Evolutionary conservation across 1,284 basidiomycete genomes (phyloP), one percentile per base, ranked within the genome.

Genomic region (Fomitopsis schrenkii): DNA sequence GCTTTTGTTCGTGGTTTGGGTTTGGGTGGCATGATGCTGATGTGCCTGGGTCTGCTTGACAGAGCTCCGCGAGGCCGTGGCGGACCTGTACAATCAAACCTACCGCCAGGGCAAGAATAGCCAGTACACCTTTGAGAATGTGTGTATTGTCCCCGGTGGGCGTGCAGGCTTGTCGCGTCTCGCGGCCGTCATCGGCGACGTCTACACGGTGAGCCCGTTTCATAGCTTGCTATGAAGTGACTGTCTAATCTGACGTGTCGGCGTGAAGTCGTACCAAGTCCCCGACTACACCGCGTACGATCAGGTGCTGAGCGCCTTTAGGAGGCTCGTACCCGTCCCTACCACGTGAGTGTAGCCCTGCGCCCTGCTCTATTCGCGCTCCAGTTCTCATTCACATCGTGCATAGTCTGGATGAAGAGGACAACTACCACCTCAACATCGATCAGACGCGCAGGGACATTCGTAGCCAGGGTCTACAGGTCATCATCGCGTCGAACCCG

Each of bases 91-190:
- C 80, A 98, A 98, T 71, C 77, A 84, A 57, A 92, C 90, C 7
- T 97, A 96, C 73, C 86, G 95, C 35, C 76, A 91, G 68, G 90
- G 85, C 53, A 94, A 91, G 74, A 66, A 74, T 6, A 93, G 89
- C 66, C 83, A 95, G 68, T 97, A 97, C 74, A 95, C 93, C 0
- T 88, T 83, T 66, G 93, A 95, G 76, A 97, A 97, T 71, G 88
- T 93, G 12, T 94, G 93, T 70, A 94, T 95, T 67, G 93, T 95
- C 6, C 94, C 95, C 30, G 95, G 94, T 58, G 95, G 95, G 8
- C 87, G 94, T 52, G 82, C 94, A 1, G 95, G 95, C 14, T 81
- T 98, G 66, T 91, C 92, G 17, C 87, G 95, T 62, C 83, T 97
- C n/a, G 94, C 94, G 19, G 91, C 93, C 17, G 94, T 97, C 57